Percentiles rank a stretch among this genome's conserved stretches.
These are phyloP conservation scores for Lophiostoma macrostomum DNA, from an alignment of 495 filamentous ascomycete genomes.

Conservation along the genomic window DNA sequence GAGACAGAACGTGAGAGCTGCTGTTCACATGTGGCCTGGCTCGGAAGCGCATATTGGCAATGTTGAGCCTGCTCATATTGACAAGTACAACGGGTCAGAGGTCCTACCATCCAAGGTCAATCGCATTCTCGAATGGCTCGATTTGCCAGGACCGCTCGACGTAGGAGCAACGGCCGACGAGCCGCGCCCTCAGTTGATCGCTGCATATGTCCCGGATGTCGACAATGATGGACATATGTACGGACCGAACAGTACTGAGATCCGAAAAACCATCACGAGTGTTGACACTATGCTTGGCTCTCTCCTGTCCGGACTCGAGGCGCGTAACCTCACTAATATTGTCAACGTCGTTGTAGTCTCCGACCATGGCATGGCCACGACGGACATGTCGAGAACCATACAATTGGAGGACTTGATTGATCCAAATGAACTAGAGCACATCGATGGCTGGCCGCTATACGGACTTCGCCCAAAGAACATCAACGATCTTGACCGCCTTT, in stretches of 20 bases:
- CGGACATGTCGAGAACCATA: constrained; percentile 73
- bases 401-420: constrained; percentile 92
- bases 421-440: constrained; percentile 67
- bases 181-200: constrained; percentile 79
- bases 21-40: constrained; percentile 98
- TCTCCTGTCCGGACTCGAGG: constrained; percentile 72
- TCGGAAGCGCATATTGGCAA: constrained; percentile 74
- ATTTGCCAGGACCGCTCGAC: constrained; percentile 68
- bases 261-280: constrained; percentile 63
- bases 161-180: constrained; percentile 34
- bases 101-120: constrained; percentile 67
- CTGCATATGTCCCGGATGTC: constrained; percentile 90
- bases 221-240: constrained; percentile 81
- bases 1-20: constrained; percentile 66
- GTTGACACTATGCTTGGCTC: constrained; percentile 77
- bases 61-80: constrained; percentile 69
- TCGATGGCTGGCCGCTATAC: constrained; percentile 91
- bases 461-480: constrained; percentile 78
- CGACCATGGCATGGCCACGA: constrained; percentile 97
- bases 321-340: constrained; percentile 78
- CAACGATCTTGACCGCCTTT: constrained; percentile 44
- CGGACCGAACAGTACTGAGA: constrained; percentile 93
- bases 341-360: constrained; percentile 98
- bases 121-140: constrained; percentile 73
- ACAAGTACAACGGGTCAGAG: constrained; percentile 80